A percentile compares a stretch with the other conserved stretches of the same genome.
Evolutionary conservation across 2,329 filamentous ascomycete genomes (phyloP).

Genomic region (Fusarium nematophilum): DNA sequence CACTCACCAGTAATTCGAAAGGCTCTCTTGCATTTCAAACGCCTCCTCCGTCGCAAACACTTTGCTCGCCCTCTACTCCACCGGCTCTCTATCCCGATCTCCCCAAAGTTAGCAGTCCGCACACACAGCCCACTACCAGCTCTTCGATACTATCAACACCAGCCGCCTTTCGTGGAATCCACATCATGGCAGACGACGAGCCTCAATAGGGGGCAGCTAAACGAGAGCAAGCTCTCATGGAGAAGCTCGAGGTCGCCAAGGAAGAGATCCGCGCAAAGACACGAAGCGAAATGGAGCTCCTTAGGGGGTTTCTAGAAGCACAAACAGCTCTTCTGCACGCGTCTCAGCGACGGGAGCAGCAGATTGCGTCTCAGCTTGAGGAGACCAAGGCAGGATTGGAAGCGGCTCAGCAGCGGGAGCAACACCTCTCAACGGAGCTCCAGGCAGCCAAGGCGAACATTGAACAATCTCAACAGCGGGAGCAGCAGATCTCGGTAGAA

Average conservation of each 20-base stretch:
- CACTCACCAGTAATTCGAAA: too few relatives aligned
- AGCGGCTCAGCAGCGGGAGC: too few relatives aligned
- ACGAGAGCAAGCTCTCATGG: slow-evolving; percentile 14
- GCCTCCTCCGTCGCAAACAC: too few relatives aligned
- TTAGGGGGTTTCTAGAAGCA: slow-evolving; percentile 11
- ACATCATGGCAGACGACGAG: background rate
- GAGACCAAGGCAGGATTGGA: background rate
- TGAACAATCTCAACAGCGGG: too few relatives aligned
- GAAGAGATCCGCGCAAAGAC: background rate
- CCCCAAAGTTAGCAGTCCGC: too few relatives aligned
- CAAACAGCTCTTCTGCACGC: slow-evolving; percentile 5
- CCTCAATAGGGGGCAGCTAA: background rate
- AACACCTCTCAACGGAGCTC: too few relatives aligned
- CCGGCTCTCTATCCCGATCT: too few relatives aligned
- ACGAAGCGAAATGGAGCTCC: slow-evolving; percentile 1
- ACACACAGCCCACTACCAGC: background rate
- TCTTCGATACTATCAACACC: background rate
- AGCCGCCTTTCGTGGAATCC: background rate
- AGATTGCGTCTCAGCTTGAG: background rate
- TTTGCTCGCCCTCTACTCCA: too few relatives aligned
- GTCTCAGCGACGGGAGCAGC: slow-evolving; percentile 13
- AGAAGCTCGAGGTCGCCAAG: slow-evolving; percentile 13
- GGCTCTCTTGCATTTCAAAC: too few relatives aligned
- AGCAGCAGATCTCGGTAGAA: too few relatives aligned
- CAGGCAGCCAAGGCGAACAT: too few relatives aligned